Percentiles rank a stretch among this genome's conserved stretches.
These are phyloP conservation scores for Globisporangium orthogonon DNA, from an alignment of 352 stramenopile genomes.

Conservation along the genomic window DNA sequence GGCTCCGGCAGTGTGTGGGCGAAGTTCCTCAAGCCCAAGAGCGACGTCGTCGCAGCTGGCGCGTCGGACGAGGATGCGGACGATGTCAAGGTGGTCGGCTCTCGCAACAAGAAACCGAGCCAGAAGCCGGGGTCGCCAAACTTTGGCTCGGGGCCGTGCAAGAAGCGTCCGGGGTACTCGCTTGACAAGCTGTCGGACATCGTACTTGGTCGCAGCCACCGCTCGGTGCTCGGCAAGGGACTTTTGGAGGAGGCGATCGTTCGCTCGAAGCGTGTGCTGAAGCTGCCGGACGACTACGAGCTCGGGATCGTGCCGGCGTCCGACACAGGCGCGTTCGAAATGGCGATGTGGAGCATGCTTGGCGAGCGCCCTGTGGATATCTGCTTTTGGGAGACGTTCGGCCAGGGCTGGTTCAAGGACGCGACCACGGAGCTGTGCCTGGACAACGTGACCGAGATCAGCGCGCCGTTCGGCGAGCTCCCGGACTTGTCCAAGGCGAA, in stretches of 20 bases:
- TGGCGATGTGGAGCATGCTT: conserved; percentile 99
- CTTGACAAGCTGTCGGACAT: conserved; percentile 85
- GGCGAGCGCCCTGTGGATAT: conserved; percentile 90
- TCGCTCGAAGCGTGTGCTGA: conserved; percentile 92
- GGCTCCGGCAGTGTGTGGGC: conserved; percentile 45
- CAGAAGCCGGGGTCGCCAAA: conserved; percentile 86
- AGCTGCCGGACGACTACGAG: conserved; percentile 93
- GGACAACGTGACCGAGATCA: conserved; percentile 91
- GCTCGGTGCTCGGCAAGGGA: conserved; percentile 96
- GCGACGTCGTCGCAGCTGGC: conserved; percentile 7
- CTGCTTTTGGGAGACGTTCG: conserved; percentile 97
- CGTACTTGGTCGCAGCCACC: conserved; percentile 93
- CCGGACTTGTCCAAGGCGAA: conserved; percentile 92
- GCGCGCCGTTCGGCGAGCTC: conserved; percentile 95
- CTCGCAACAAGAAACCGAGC: conserved; percentile 58
- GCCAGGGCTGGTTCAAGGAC: conserved; percentile 96
- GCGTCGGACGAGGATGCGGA: conserved; percentile 12
- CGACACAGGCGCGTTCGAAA: conserved; percentile 98
- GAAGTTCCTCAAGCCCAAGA: conserved; percentile 50
- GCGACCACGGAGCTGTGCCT: conserved; percentile 93
- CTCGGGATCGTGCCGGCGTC: conserved; percentile 97
- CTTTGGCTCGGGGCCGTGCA: conserved; percentile 98
- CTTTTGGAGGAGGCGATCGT: conserved; percentile 94
- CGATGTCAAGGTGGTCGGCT: conserved; percentile 28
- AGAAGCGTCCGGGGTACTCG: conserved; percentile 97